Percentiles rank a stretch among this genome's conserved stretches.
Conservation (phyloP, 2,329 filamentous ascomycete genomes). For the Fusarium sulawesiense region DNA sequence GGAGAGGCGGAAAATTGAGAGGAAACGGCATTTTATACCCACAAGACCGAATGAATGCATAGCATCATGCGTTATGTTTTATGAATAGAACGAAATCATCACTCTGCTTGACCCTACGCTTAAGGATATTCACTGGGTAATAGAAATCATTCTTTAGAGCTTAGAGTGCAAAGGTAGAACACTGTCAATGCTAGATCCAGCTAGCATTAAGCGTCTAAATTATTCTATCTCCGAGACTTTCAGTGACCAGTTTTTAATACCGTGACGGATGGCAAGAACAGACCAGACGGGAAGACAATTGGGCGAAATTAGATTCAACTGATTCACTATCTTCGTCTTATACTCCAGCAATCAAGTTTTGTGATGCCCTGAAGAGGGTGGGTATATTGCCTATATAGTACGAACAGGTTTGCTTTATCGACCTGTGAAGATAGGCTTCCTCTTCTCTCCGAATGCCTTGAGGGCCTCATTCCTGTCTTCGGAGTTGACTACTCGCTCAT, state of each 20-base stretch:
- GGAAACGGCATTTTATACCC: not conserved
- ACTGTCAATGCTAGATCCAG: not conserved
- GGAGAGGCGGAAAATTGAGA: not conserved
- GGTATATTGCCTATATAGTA: not conserved
- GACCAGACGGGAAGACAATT: not conserved
- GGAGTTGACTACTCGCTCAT: conserved; percentile 83
- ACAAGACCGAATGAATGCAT: not conserved
- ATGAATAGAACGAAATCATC: not conserved
- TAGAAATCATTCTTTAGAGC: not conserved
- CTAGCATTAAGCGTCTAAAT: not conserved
- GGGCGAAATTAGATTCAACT: rapidly evolving
- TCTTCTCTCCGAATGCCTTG: conserved; percentile 78
- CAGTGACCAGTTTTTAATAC: not conserved
- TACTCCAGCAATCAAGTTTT: not conserved
- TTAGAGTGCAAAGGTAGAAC: not conserved
- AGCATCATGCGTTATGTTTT: not conserved
- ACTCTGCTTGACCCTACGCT: not conserved
- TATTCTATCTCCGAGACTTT: not conserved
- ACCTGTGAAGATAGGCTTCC: conserved; percentile 69
- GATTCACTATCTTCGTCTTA: not conserved
- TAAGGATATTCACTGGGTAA: not conserved
- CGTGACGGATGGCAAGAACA: not conserved
- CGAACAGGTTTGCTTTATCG: conserved; percentile 50
- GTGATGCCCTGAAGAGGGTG: not conserved
- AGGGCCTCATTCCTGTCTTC: conserved; percentile 91